Conservation (phyloP, 2,329 filamentous ascomycete species). For the Phaeomoniella chlamydospora region DNA sequence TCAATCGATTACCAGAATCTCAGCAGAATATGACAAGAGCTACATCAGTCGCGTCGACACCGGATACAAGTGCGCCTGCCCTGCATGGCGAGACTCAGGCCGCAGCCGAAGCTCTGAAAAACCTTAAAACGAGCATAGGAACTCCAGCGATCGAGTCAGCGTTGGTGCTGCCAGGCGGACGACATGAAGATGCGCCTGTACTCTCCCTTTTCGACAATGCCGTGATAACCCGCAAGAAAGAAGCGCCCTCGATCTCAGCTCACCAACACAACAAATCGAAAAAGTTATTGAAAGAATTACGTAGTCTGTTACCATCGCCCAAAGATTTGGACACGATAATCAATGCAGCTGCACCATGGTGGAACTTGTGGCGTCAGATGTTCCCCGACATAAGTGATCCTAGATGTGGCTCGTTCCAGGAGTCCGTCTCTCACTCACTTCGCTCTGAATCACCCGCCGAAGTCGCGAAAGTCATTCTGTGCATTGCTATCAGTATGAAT, state of each 20-base stretch:
- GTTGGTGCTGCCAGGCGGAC: slow-evolving; percentile 10
- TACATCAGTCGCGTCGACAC: not conserved
- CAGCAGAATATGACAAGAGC: not conserved
- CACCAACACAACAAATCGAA: slow-evolving; percentile 13
- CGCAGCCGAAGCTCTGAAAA: slow-evolving; percentile 12
- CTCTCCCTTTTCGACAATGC: slow-evolving; percentile 23
- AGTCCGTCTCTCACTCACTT: slow-evolving; percentile 22
- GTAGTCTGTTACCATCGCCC: slow-evolving; percentile 18
- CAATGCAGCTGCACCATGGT: slow-evolving; percentile 15
- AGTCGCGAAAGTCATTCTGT: slow-evolving; percentile 27
- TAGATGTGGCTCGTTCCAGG: slow-evolving; percentile 11
- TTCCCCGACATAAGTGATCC: slow-evolving; percentile 17
- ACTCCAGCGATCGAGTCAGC: slow-evolving; percentile 6
- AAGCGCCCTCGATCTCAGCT: slow-evolving; percentile 11
- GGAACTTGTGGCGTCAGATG: slow-evolving; percentile 18
- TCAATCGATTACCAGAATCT: slow-evolving; percentile 15
- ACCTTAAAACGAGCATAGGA: slow-evolving; percentile 8
- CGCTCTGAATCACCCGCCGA: slow-evolving; percentile 20
- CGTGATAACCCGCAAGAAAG: slow-evolving; percentile 17
- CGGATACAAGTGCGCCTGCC: not conserved
- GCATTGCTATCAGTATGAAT: slow-evolving; percentile 26
- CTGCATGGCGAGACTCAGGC: not conserved
- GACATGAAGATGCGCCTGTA: slow-evolving; percentile 20
- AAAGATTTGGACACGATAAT: slow-evolving; percentile 18
- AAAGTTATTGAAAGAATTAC: slow-evolving; percentile 12